These are phyloP conservation scores for Yamadazyma mexicana DNA, from an alignment of 1,139 yeast genomes.

Conservation along the genomic window DNA sequence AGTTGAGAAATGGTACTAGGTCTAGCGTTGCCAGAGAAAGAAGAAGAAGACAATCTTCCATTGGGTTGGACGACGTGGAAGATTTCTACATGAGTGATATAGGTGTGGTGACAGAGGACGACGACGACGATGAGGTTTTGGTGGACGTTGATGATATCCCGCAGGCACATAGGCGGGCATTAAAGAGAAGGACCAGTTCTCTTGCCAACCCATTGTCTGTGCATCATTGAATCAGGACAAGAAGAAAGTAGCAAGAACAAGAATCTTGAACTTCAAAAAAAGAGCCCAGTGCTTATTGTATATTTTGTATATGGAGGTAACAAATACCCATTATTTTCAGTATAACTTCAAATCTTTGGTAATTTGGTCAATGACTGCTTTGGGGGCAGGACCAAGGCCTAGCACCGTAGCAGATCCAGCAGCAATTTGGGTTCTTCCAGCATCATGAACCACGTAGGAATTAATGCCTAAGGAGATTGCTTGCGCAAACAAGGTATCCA, in stretches of 20 bases:
- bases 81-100: conserved; percentile 46
- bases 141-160: conserved; percentile 40
- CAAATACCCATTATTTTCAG: background rate
- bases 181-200: conserved; percentile 45
- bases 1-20: conserved; percentile 42
- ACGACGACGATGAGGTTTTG: conserved; percentile 38
- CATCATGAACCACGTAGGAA: conserved; percentile 84
- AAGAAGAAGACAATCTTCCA: conserved; percentile 40
- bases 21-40: conserved; percentile 32
- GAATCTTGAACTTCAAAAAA: too few species aligned
- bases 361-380: conserved; percentile 70
- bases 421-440: conserved; percentile 94
- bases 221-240: conserved; percentile 10
- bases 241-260: background rate
- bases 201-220: conserved; percentile 45
- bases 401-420: conserved; percentile 94
- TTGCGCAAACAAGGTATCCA: conserved; percentile 75
- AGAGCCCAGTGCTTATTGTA: background rate
- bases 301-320: conserved; percentile 1
- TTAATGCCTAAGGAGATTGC: conserved; percentile 82
- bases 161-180: conserved; percentile 25
- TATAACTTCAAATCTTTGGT: conserved; percentile 79
- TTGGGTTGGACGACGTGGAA: conserved; percentile 49
- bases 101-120: conserved; percentile 36
- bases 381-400: conserved; percentile 98